phyloP scores from a whole-genome alignment of 768 basidiomycete genomes.

The Kwoniella botswanensis region DNA sequence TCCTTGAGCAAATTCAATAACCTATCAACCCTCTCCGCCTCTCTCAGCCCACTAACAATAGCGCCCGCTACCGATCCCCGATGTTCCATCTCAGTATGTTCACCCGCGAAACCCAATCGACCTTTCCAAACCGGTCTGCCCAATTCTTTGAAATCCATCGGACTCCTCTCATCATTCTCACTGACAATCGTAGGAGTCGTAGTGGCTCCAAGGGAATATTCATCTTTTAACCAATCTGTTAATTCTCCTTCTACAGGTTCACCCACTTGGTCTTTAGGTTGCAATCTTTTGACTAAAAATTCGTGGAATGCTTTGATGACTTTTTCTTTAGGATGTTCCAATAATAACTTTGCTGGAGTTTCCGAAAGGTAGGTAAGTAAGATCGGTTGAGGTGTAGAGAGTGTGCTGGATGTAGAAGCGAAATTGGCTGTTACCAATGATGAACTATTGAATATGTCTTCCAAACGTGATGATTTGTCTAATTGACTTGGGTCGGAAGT shows the following conservation, averaged over 20 bases:
- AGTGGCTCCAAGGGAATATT: slow-evolving; percentile 58
- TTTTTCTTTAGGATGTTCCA: slow-evolving; percentile 30
- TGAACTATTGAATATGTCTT: slow-evolving; percentile 46
- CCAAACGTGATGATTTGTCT: slow-evolving; percentile 24
- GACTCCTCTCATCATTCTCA: slow-evolving; percentile 43
- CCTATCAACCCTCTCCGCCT: slow-evolving; percentile 56
- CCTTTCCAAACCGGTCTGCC: slow-evolving; percentile 56
- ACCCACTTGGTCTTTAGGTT: slow-evolving; percentile 15
- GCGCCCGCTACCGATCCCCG: slow-evolving; percentile 59
- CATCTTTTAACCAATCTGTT: slow-evolving; percentile 57
- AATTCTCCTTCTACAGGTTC: slow-evolving; percentile 38
- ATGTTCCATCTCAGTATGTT: slow-evolving; percentile 61
- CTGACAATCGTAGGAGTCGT: slow-evolving; percentile 53
- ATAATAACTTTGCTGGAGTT: slow-evolving; percentile 44
- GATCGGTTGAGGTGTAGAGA: slow-evolving; percentile 40
- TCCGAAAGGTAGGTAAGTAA: slow-evolving; percentile 54
- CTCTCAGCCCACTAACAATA: slow-evolving; percentile 57
- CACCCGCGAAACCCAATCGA: slow-evolving; percentile 59
- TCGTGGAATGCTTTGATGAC: slow-evolving; percentile 47
- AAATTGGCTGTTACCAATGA: slow-evolving; percentile 49
- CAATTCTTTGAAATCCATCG: slow-evolving; percentile 59
- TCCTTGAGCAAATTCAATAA: slow-evolving; percentile 38
- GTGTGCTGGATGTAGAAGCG: slow-evolving; percentile 23
- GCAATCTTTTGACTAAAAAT: slow-evolving; percentile 42
- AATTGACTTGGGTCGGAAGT: slow-evolving; percentile 17